Conservation (phyloP, 73 alveolate genomes). For the Strombidium stylifer region DNA sequence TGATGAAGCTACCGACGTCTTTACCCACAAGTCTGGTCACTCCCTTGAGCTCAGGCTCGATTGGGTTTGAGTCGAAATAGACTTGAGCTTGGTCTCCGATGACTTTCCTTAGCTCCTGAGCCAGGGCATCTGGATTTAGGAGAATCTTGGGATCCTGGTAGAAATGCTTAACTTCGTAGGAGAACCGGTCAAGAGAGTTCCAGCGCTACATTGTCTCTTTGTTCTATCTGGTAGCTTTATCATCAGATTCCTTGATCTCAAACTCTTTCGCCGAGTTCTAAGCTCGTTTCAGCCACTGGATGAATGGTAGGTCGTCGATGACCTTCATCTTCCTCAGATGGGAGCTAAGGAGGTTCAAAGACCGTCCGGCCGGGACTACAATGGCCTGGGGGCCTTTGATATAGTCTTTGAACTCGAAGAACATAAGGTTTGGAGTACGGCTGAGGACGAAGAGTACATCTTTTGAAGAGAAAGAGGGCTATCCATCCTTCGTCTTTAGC, state of each 20-base stretch:
- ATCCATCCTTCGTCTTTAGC: conserved; percentile 4
- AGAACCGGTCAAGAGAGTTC: conserved; percentile 40
- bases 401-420: conserved; percentile 32
- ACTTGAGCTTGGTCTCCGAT: not conserved
- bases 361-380: conserved; percentile 10
- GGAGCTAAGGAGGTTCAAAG: conserved; percentile 19
- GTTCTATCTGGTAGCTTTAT: conserved; percentile 3
- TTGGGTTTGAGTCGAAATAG: conserved; percentile 40
- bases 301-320: conserved; percentile 32
- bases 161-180: conserved; percentile 6
- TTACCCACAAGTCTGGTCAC: conserved; percentile 54
- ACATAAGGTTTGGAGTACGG: conserved; percentile 10
- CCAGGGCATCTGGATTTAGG: conserved; percentile 6
- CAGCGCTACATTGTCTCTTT: conserved; percentile 33
- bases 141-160: not conserved
- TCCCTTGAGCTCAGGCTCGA: not conserved
- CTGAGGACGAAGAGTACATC: conserved; percentile 51
- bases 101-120: conserved; percentile 12
- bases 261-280: conserved; percentile 16
- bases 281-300: conserved; percentile 25
- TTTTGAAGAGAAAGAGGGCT: not conserved
- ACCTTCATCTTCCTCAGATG: conserved; percentile 21
- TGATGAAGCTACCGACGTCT: conserved; percentile 34
- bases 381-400: conserved; percentile 7
- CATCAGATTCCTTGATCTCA: conserved; percentile 3